Evolutionary conservation across 1,139 yeast genomes (phyloP), one percentile per base, ranked within the genome.

Genomic region (Scheffersomyces stambukii): DNA sequence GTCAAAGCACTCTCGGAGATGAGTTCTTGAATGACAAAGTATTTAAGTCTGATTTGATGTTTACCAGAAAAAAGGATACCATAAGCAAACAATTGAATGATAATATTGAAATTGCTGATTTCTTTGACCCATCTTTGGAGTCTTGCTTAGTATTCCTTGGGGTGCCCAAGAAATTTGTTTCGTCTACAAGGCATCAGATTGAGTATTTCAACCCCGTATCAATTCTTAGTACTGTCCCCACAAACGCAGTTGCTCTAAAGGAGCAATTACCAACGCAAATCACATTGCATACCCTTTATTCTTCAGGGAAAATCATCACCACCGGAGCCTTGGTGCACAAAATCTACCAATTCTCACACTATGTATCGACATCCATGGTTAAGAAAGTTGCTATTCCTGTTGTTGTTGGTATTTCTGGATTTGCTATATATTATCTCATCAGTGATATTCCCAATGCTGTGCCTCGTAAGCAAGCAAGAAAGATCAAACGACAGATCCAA

Each of bases 391-490:
- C 68, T 1, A 46, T 59, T 2, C 85, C 81, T 0, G 42, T 77
- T 0, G 43, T 71, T 1, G 41, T 79, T 4, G 65, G 80, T 10
- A 72, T 74, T 1, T 59, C 78, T 4, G 71, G 79, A 1, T 64
- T 78, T 16, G 74, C 88, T 0, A 59, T 77, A 1, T 78, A 79
- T 23, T 86, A 84, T 46, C 53, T 88, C 36, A 60, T 86, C 8
- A 65, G 68, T 32, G 98, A 91, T 52, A 77, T 93, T 11, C 96
- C 96, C 2, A 75, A 82, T 43, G 95, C 97, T 0, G 75, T 85
- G 45, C 94, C 96, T 14, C 68, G 88, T 43, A 88, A 88, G 35
- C 70, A 88, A 37, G 86, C 94, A 1, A 65, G 70, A 31, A 86
- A 83, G 54, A 74, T 89, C 41, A 74, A 72, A 38, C 51, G 50